Evolutionary conservation across 768 basidiomycete species (phyloP).

Genomic region (Leccinum aurantiacum): DNA sequence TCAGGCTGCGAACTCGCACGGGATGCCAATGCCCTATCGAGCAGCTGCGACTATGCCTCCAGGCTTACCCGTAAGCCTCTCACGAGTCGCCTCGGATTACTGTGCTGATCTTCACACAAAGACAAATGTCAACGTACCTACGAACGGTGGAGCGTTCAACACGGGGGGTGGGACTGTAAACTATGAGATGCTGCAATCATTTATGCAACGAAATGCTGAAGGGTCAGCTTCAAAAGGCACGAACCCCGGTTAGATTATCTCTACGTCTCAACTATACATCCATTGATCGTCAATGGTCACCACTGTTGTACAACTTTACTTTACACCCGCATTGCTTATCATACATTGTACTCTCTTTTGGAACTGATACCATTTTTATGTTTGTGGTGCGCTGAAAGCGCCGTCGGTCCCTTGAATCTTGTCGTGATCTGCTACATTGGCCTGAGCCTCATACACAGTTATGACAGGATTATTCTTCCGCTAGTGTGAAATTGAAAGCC

Average conservation of each 20-base stretch:
- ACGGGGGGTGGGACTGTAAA: constrained; percentile 30
- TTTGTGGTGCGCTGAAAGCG: constrained; percentile 48
- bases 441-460: constrained; percentile 85
- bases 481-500: constrained; percentile 38
- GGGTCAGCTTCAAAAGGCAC: constrained; percentile 27
- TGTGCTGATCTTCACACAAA: constrained; percentile 3
- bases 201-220: constrained; percentile 42
- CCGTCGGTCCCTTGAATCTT: constrained; percentile 82
- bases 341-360: constrained; percentile 1
- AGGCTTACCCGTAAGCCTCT: constrained; percentile 20
- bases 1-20: constrained; percentile 19
- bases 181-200: constrained; percentile 46
- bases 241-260: constrained; percentile 15
- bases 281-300: neutral
- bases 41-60: constrained; percentile 12
- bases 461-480: constrained; percentile 76
- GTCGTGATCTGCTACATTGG: constrained; percentile 84
- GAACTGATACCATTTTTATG: constrained; percentile 12
- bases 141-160: constrained; percentile 25
- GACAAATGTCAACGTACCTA: constrained; percentile 14
- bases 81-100: neutral
- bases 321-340: constrained; percentile 13
- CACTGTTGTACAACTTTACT: constrained; percentile 11
- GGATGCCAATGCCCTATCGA: constrained; percentile 11
- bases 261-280: neutral